Conservation (phyloP, 2,329 filamentous ascomycete genomes). For the Chrysosporium queenslandicum region DNA sequence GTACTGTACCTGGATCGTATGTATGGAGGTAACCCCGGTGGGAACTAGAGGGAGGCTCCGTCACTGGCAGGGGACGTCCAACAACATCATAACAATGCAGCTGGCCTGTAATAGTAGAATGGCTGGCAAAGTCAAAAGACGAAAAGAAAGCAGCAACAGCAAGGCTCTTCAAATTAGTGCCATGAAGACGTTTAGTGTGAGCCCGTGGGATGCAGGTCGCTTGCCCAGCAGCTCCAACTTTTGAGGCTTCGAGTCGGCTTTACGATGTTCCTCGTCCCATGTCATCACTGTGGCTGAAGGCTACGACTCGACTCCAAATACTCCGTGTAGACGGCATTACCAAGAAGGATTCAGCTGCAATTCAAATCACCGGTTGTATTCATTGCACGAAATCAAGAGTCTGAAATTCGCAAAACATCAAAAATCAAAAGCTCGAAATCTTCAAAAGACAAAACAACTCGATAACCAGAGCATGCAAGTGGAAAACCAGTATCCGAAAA, state of each 20-base stretch:
- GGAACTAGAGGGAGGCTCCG: constrained; percentile 1
- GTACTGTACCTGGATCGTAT: neutral
- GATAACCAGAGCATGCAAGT: neutral
- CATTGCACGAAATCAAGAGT: no score
- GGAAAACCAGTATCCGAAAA: neutral
- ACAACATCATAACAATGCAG: neutral
- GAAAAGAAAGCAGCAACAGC: neutral
- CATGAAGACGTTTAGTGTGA: neutral
- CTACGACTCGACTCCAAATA: no score
- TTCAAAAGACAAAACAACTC: neutral
- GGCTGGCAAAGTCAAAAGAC: neutral
- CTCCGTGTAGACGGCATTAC: no score
- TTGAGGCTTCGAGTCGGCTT: neutral
- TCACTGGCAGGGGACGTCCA: neutral
- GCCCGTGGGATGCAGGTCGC: no score
- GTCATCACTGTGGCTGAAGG: no score
- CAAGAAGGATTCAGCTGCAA: no score
- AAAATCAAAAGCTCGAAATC: neutral
- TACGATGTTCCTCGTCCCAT: constrained; percentile 11
- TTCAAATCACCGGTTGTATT: no score
- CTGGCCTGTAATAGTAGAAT: neutral
- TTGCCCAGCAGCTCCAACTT: neutral
- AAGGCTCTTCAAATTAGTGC: neutral
- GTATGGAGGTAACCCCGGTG: neutral
- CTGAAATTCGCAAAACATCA: neutral